Conservation (phyloP, 169 alveolate genomes). For the Eimeria maxima region DNA sequence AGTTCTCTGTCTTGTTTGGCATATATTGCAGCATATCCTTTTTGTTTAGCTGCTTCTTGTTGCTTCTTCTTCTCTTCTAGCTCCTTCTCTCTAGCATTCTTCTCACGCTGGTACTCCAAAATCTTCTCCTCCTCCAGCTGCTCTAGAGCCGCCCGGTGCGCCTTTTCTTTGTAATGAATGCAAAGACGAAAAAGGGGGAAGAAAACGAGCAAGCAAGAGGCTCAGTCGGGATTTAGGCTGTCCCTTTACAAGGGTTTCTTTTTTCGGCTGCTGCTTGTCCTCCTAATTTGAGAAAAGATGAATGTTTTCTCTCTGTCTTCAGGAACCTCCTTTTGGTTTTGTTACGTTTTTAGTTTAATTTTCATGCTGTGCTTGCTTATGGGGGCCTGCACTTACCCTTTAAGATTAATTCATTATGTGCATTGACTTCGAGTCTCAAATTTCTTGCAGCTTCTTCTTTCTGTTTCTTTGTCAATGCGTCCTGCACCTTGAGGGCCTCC, state of each 20-base stretch:
- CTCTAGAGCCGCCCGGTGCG: conserved; percentile 86
- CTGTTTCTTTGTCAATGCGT: conserved; percentile 74
- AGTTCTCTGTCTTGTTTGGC: conserved; percentile 89
- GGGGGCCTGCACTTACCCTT: conserved; percentile 17
- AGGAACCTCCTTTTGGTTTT: too few relatives aligned
- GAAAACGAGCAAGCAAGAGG: background rate
- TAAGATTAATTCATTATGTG: conserved; percentile 85
- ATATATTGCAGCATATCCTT: conserved; percentile 89
- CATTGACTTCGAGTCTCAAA: conserved; percentile 88
- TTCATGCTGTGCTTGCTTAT: background rate
- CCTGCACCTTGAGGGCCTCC: conserved; percentile 89
- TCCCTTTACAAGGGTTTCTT: too few relatives aligned
- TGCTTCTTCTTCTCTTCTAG: conserved; percentile 82
- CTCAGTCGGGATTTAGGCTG: too few relatives aligned
- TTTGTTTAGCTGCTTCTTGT: conserved; percentile 89
- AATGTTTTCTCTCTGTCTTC: too few relatives aligned
- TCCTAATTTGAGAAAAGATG: too few relatives aligned
- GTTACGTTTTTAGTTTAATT: too few relatives aligned
- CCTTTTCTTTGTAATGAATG: conserved; percentile 83
- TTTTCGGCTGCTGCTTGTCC: too few relatives aligned
- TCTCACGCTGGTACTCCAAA: conserved; percentile 88
- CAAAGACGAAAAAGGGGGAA: too few relatives aligned
- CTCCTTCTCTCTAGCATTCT: conserved; percentile 83
- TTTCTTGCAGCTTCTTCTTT: conserved; percentile 86
- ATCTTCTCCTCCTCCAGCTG: conserved; percentile 88